Percentiles rank a stretch among this genome's conserved stretches.
These are phyloP conservation scores for Sarocladium kiliense DNA, from an alignment of 2,329 filamentous ascomycete species.

Conservation along the genomic window DNA sequence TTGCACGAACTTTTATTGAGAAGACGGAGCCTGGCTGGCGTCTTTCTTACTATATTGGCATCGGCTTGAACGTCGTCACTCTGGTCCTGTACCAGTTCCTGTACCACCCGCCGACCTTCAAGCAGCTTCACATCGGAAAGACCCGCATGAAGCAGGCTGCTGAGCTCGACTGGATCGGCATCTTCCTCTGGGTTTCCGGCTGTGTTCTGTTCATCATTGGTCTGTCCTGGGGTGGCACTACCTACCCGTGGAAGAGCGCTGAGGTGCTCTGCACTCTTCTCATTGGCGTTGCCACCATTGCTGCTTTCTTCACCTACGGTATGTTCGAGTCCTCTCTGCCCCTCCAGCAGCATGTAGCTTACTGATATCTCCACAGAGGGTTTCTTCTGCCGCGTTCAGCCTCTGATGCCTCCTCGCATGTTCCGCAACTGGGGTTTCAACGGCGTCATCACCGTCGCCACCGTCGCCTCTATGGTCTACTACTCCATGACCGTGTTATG, in stretches of 20 bases:
- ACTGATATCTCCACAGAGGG: conserved; percentile 21
- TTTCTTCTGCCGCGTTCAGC: conserved; percentile 27
- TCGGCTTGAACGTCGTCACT: conserved; percentile 35
- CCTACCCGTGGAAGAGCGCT: conserved; percentile 36
- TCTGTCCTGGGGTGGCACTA: conserved; percentile 35
- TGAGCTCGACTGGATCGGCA: conserved; percentile 40
- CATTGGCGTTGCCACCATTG: conserved; percentile 29
- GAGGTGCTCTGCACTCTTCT: conserved; percentile 31
- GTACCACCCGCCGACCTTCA: conserved; percentile 42
- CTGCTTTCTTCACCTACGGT: conserved; percentile 31
- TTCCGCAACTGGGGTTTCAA: conserved; percentile 34
- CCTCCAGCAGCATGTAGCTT: neutral
- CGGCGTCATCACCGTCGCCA: conserved; percentile 32
- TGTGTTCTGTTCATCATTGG: conserved; percentile 37
- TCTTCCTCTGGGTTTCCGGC: conserved; percentile 35
- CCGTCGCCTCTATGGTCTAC: conserved; percentile 38
- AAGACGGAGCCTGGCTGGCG: conserved; percentile 39
- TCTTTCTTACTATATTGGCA: conserved; percentile 44
- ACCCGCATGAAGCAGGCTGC: conserved; percentile 31
- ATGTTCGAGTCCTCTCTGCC: conserved; percentile 10
- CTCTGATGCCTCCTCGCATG: conserved; percentile 37
- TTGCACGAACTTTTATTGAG: conserved; percentile 38
- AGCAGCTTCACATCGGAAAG: conserved; percentile 35
- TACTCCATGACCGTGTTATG: conserved; percentile 39
- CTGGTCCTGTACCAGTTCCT: conserved; percentile 35